Base-by-base conservation (phyloP, 768 basidiomycete genomes). In the Hericium coralloides region DNA sequence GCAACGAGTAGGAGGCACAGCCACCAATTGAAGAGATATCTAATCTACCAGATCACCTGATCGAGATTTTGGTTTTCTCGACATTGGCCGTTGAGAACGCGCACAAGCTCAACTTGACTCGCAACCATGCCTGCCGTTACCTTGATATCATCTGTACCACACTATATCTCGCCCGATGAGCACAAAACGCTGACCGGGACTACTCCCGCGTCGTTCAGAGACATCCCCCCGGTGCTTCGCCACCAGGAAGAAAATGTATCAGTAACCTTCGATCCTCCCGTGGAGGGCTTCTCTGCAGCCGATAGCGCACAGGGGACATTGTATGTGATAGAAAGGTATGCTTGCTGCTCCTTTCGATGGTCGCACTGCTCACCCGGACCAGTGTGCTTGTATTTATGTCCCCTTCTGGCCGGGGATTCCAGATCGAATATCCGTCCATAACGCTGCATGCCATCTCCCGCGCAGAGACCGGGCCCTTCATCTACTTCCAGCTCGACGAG, bases 401-500 rank as follows among this genome's bases (percentile, higher is more conserved):
- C 2, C 65, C 79, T 12, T 75, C 82, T 1, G 84, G 84, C 15
- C 74, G 75, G 47, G 93, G 92, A 15, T 87, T 98, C 70, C 83
- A 89, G 61, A 81, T 98, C 66, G 77, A 85, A 57, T 98, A 95
- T 69, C 92, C 91, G 10, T 76, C 86, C 5, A 89, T 99, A 66
- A 95, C 92, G 1, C 80, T 99, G 2, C 97, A 99, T 64, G 97
- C 97, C 23, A 80, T 95, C 55, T 91, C 93, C 0, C 85, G 92
- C 48, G 77, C 79, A 2, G 80, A 82, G 45, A 58, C 71, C 9
- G 77, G 76, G 0, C 84, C 89, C 3, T 87, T 83, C 7, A 80
- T 98, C 67, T 98, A 98, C 70, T 97, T 94, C 67, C 97, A 99
- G 63, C 80, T 98, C 12, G 95, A 97, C 63, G 92, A 92, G 52